Conservation (phyloP, 2,329 filamentous ascomycete species). For the Aspergillus sp. region DNA sequence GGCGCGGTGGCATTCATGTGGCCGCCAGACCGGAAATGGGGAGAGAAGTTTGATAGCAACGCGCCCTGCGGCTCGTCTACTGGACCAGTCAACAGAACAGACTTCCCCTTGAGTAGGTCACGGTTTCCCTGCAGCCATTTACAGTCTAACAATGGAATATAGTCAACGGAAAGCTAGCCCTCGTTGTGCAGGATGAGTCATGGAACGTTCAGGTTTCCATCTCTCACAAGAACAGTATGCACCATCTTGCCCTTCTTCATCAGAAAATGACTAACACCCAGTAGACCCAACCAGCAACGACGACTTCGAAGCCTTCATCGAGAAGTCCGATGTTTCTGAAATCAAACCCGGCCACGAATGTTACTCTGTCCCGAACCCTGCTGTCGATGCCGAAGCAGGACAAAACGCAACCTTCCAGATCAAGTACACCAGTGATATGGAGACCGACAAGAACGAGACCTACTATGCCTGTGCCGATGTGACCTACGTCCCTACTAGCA, state of each 20-base stretch:
- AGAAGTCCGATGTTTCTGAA: slow-evolving; percentile 33
- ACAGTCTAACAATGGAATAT: not conserved
- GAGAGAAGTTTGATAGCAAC: slow-evolving; percentile 54
- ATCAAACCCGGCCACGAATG: slow-evolving; percentile 47
- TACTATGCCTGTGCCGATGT: slow-evolving; percentile 51
- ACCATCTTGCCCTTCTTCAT: too few relatives aligned
- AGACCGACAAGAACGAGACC: slow-evolving; percentile 42
- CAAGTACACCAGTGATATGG: slow-evolving; percentile 44
- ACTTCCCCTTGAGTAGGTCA: slow-evolving; percentile 55
- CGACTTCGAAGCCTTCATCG: slow-evolving; percentile 41
- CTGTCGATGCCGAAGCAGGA: slow-evolving; percentile 34
- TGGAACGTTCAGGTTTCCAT: slow-evolving; percentile 56
- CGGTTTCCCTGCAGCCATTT: not conserved
- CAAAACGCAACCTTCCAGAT: slow-evolving; percentile 49
- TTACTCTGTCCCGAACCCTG: slow-evolving; percentile 41
- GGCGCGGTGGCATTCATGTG: slow-evolving; percentile 62
- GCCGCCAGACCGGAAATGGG: slow-evolving; percentile 59
- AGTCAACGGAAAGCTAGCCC: slow-evolving; percentile 57
- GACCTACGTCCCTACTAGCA: slow-evolving; percentile 41
- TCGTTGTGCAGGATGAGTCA: slow-evolving; percentile 59
- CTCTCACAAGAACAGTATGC: slow-evolving; percentile 52
- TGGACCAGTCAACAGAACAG: slow-evolving; percentile 51
- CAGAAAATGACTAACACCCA: not conserved
- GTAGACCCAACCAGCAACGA: slow-evolving; percentile 40
- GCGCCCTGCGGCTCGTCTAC: slow-evolving; percentile 58